Base-by-base conservation (phyloP, 2,329 filamentous ascomycete genomes). In the Neofusicoccum parvum region DNA sequence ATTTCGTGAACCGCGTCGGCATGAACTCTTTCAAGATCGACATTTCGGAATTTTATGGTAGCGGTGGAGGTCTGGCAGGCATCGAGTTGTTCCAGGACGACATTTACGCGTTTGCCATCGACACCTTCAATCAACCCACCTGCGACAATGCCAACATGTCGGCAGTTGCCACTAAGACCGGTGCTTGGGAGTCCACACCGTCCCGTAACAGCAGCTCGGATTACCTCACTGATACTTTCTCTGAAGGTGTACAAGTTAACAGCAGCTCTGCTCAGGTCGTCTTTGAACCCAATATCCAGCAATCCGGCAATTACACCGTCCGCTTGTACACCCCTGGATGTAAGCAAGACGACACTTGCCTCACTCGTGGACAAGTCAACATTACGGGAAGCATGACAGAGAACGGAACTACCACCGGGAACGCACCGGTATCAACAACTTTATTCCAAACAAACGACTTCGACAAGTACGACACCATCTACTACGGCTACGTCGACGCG, bases 381-480 rank as follows among this genome's bases (percentile, higher is more conserved):
- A 84, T 99, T 62, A 94, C 91, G 1, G 91, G 88, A 39, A 84
- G 83, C 27, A 88, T 95, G 81, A 85, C 87, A 2, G 79, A 81
- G 6, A 53, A 50, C 23, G 73, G 73, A 36, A 79, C 70, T 72
- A 78, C 70, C 70, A 78, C 71, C 70, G 67, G 51, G 7, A 62
- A 66, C 20, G 32, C 43, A 23, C 81, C 86, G 5, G 83, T 88
- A 65, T 84, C 86, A 34, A 87, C 83, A 0, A 84, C 86, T 0
- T 80, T 97, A 7, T 96, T 86, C 75, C 95, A 99, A 78, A 97
- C 94, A 17, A 99, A 99, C 79, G 86, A 96, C 75, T 96, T 90
- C 76, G 94, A 98, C 82, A 99, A 99, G 78, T 98, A 96, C 74
- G 95, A 99, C 74, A 89, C 92, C 70, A 88, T 99, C 66, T 97